Evolutionary conservation across 1,284 basidiomycete genomes (phyloP).

Genomic region (Albatrellus sp.): DNA sequence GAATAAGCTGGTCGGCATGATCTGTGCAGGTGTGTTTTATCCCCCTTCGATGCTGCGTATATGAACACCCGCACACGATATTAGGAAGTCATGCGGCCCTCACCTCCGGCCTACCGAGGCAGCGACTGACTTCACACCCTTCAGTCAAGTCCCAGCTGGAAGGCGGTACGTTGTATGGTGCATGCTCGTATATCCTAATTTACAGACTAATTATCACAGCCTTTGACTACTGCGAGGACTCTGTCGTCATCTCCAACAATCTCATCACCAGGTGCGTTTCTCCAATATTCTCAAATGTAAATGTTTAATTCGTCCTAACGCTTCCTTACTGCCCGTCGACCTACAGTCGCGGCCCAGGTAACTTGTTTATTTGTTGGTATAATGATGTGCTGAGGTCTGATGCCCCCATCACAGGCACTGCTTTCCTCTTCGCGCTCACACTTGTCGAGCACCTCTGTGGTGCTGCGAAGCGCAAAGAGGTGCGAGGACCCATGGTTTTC

Average conservation of each 20-base stretch:
- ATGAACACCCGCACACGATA: not conserved
- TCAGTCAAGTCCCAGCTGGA: slow-evolving; percentile 55
- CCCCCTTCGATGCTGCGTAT: not conserved
- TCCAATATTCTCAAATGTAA: not conserved
- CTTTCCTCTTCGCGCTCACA: slow-evolving; percentile 66
- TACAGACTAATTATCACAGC: slow-evolving; percentile 24
- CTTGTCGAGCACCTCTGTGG: slow-evolving; percentile 64
- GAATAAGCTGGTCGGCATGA: slow-evolving; percentile 67
- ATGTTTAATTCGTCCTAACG: not conserved
- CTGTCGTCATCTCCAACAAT: slow-evolving; percentile 66
- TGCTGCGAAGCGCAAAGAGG: slow-evolving; percentile 49
- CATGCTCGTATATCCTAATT: not conserved
- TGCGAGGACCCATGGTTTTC: slow-evolving; percentile 69
- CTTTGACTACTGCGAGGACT: slow-evolving; percentile 68
- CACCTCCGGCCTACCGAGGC: slow-evolving; percentile 47
- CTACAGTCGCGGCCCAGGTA: slow-evolving; percentile 66
- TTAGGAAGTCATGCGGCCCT: slow-evolving; percentile 66
- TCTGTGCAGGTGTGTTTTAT: slow-evolving; percentile 54
- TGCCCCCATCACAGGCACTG: slow-evolving; percentile 37
- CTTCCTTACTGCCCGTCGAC: not conserved
- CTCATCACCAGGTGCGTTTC: slow-evolving; percentile 60
- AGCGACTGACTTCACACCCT: slow-evolving; percentile 72
- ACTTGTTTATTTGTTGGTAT: slow-evolving; percentile 10
- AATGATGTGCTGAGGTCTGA: not conserved
- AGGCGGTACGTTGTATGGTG: slow-evolving; percentile 37